Percentiles rank a stretch among this genome's conserved stretches.
Conservation (phyloP, 495 filamentous ascomycete species). For the Neurospora terricola region DNA sequence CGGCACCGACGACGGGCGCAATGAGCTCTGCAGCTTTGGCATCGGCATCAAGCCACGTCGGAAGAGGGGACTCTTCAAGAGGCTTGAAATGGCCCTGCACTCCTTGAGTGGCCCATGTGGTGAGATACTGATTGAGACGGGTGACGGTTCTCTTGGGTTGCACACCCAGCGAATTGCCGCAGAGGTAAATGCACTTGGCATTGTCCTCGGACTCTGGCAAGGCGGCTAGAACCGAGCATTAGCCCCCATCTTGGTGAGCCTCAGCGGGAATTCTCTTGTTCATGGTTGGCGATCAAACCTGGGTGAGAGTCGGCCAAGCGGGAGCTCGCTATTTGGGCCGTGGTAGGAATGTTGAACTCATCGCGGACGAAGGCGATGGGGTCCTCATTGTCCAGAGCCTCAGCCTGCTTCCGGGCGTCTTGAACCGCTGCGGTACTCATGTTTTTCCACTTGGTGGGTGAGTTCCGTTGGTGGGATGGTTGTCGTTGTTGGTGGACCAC, state of each 20-base stretch:
- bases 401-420: slow-evolving; percentile 8
- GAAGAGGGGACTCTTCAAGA: slow-evolving; percentile 63
- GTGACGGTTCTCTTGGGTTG: slow-evolving; percentile 65
- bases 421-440: slow-evolving; percentile 9
- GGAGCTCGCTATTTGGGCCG: slow-evolving; percentile 62
- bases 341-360: slow-evolving; percentile 81
- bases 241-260: background rate
- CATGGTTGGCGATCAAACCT: slow-evolving; percentile 22
- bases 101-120: slow-evolving; percentile 85
- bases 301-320: slow-evolving; percentile 30
- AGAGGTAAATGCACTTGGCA: slow-evolving; percentile 68
- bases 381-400: slow-evolving; percentile 56
- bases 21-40: slow-evolving; percentile 60
- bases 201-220: slow-evolving; percentile 13
- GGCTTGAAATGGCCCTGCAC: slow-evolving; percentile 86
- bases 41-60: slow-evolving; percentile 76
- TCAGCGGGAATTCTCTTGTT: background rate
- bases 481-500: background rate
- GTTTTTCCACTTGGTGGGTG: background rate
- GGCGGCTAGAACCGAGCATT: slow-evolving; percentile 4
- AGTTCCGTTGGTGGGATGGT: background rate
- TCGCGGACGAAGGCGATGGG: slow-evolving; percentile 53
- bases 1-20: slow-evolving; percentile 78
- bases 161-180: slow-evolving; percentile 91
- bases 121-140: slow-evolving; percentile 68